Conservation (phyloP, 768 basidiomycete genomes). For the Glaciozyma antarctica region DNA sequence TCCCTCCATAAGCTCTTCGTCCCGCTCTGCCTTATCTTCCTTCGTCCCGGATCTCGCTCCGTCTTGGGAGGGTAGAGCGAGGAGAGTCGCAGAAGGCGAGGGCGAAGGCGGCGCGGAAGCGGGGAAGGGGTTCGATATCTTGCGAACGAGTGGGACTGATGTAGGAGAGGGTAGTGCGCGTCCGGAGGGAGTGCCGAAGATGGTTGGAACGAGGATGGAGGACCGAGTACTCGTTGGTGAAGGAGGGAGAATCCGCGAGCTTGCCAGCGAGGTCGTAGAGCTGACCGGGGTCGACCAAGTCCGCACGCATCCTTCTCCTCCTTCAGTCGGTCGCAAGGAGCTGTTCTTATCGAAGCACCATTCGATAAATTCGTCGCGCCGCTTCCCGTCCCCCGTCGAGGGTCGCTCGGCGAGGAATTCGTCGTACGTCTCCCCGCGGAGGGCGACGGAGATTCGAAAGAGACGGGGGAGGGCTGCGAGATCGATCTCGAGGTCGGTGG, state of each 20-base stretch:
- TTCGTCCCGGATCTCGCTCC: not conserved
- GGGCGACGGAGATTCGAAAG: conserved; percentile 19
- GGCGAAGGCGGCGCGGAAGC: not conserved
- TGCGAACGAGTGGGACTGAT: too few relatives aligned
- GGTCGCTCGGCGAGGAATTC: not conserved
- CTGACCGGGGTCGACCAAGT: not conserved
- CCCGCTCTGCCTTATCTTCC: not conserved
- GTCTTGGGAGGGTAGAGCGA: not conserved
- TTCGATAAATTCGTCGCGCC: conserved; percentile 13
- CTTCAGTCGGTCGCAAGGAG: not conserved
- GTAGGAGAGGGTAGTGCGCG: too few relatives aligned
- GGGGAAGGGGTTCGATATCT: not conserved
- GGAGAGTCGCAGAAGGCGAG: not conserved
- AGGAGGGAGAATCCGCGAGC: not conserved
- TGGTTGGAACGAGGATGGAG: not conserved
- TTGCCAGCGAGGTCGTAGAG: not conserved
- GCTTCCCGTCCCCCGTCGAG: not conserved
- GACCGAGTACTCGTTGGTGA: not conserved
- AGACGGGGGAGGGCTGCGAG: conserved; percentile 17
- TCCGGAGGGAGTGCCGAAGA: not conserved
- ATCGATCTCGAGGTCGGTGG: conserved; percentile 1
- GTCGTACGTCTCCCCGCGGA: conserved; percentile 10
- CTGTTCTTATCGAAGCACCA: conserved; percentile 13
- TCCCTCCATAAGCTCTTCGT: not conserved
- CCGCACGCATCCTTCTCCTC: not conserved